Conservation (phyloP, 495 filamentous ascomycete species). For the Penicillium odoratum region DNA sequence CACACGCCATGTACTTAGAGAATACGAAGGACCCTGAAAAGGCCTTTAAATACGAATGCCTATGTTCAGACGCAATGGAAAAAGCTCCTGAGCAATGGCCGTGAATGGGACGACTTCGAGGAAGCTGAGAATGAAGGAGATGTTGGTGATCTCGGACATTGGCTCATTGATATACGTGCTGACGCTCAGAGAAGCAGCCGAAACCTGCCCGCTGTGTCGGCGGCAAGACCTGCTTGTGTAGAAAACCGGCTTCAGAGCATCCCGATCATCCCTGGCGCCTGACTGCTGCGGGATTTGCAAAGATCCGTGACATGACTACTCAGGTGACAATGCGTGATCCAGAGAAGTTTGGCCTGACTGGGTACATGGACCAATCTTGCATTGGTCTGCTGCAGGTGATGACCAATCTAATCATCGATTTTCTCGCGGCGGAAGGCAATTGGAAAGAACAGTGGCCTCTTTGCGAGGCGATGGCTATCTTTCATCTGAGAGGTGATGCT, state of each 20-base stretch:
- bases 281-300: background rate
- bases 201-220: background rate
- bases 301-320: background rate
- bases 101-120: background rate
- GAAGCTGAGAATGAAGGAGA: background rate
- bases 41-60: background rate
- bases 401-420: conserved; percentile 43
- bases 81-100: background rate
- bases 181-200: background rate
- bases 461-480: conserved; percentile 30
- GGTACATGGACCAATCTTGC: conserved; percentile 26
- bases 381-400: conserved; percentile 42
- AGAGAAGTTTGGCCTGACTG: conserved; percentile 36
- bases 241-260: background rate
- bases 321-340: conserved; percentile 12
- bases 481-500: conserved; percentile 10
- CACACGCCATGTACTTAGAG: background rate
- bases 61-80: background rate
- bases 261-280: background rate
- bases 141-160: background rate
- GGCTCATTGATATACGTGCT: background rate
- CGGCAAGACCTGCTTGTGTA: background rate
- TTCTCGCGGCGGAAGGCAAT: conserved; percentile 30
- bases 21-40: background rate
- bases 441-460: conserved; percentile 35